Conservation (phyloP, 371 early-diverging fungal genomes). For the Mortierella sp. region DNA sequence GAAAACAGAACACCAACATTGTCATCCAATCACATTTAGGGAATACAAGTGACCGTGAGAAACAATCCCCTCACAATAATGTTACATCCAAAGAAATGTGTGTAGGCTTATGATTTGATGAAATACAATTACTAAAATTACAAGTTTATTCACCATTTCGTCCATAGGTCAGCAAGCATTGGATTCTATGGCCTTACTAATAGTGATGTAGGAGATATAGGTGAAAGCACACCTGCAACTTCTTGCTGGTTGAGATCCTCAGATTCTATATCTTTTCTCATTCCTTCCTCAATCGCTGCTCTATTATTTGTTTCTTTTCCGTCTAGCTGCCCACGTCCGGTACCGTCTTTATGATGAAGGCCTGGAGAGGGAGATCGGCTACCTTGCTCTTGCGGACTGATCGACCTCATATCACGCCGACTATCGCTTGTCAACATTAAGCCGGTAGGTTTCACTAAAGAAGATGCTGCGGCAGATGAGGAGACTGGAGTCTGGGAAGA, state of each 20-base stretch:
- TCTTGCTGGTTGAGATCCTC: not conserved
- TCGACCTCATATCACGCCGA: not conserved
- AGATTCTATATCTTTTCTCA: not conserved
- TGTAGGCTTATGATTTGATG: too few species aligned
- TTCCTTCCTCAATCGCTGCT: not conserved
- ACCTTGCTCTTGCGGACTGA: not conserved
- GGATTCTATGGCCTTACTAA: not conserved
- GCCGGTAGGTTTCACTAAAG: not conserved
- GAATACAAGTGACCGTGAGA: not conserved
- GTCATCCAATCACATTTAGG: not conserved
- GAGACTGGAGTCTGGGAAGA: not conserved
- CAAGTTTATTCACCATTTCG: not conserved
- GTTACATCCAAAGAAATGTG: too few species aligned
- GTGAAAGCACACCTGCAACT: not conserved
- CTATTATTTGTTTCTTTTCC: not conserved
- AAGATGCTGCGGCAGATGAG: not conserved
- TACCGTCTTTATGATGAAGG: not conserved
- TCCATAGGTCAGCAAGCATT: slow-evolving; percentile 9
- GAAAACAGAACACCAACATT: not conserved
- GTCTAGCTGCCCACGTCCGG: not conserved
- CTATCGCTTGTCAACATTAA: not conserved
- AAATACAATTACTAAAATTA: too few species aligned
- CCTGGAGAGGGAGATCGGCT: not conserved
- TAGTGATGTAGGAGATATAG: not conserved
- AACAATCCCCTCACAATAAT: too few species aligned